Evolutionary conservation across 768 basidiomycete genomes (phyloP).

Genomic region (Goffeauzyma gilvescens): DNA sequence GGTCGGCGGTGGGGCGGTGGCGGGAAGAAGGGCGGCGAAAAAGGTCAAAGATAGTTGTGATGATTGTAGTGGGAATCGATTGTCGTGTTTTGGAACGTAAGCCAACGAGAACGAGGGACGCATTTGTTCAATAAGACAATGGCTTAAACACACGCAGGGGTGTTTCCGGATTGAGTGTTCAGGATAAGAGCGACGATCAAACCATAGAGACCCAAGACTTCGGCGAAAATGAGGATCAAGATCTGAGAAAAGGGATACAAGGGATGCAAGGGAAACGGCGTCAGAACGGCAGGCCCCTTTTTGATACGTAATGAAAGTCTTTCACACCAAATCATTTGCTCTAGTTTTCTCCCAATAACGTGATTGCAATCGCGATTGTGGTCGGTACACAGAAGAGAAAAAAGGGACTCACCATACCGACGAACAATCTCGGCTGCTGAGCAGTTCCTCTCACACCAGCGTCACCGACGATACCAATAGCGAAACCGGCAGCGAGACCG

Average conservation of each 20-base stretch:
- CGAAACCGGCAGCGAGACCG: slow-evolving; percentile 33
- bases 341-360: neutral
- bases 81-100: too few relatives aligned
- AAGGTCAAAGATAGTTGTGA: too few relatives aligned
- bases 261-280: too few relatives aligned
- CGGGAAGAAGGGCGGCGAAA: too few relatives aligned
- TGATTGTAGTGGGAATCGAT: too few relatives aligned
- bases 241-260: slow-evolving; percentile 39
- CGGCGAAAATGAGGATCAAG: slow-evolving; percentile 75
- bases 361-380: neutral
- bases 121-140: too few relatives aligned
- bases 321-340: neutral
- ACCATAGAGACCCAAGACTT: slow-evolving; percentile 73
- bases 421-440: slow-evolving; percentile 82
- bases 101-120: too few relatives aligned
- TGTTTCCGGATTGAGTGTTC: slow-evolving; percentile 43
- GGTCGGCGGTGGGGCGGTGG: too few relatives aligned
- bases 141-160: too few relatives aligned
- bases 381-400: neutral
- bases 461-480: slow-evolving; percentile 89
- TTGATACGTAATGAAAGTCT: too few relatives aligned
- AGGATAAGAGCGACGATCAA: slow-evolving; percentile 90
- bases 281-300: too few relatives aligned
- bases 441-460: slow-evolving; percentile 95
- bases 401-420: slow-evolving; percentile 50